Percentiles rank a stretch among this genome's conserved stretches.
These are phyloP conservation scores for Selaginella moellendorffii DNA, from an alignment of 75 land plant species.

Conservation along the genomic window DNA sequence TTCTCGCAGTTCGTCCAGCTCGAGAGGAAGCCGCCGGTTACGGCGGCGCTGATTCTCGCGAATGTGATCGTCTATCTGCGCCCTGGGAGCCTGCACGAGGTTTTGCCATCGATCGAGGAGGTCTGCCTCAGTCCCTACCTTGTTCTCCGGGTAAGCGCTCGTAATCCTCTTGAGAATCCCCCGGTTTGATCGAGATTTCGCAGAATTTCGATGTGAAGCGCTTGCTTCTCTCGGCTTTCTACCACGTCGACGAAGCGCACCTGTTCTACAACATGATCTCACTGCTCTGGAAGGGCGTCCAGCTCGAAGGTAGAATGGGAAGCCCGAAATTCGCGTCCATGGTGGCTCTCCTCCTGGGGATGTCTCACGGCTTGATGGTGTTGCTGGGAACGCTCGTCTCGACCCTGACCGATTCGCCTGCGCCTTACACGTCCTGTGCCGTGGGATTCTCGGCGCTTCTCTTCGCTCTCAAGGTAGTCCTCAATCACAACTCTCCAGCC, in stretches of 20 bases:
- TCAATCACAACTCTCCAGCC: slow-evolving; percentile 39
- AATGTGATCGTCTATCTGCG: slow-evolving; percentile 54
- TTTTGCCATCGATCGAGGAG: slow-evolving; percentile 43
- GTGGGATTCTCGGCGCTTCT: slow-evolving; percentile 92
- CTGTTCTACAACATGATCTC: slow-evolving; percentile 89
- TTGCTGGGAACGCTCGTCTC: slow-evolving; percentile 39
- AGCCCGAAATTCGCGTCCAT: slow-evolving; percentile 65
- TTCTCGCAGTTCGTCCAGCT: slow-evolving; percentile 41
- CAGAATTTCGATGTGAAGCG: slow-evolving; percentile 74
- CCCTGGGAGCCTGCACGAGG: slow-evolving; percentile 39
- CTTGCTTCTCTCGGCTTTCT: slow-evolving; percentile 64
- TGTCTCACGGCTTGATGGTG: slow-evolving; percentile 73
- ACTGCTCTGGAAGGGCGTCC: slow-evolving; percentile 86
- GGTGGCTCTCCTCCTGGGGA: slow-evolving; percentile 51
- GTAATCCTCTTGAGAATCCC: neutral
- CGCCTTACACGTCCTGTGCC: slow-evolving; percentile 46
- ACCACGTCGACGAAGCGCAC: slow-evolving; percentile 69
- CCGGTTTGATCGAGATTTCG: no score
- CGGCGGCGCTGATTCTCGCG: slow-evolving; percentile 51
- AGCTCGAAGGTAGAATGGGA: slow-evolving; percentile 71
- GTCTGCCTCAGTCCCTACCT: slow-evolving; percentile 74
- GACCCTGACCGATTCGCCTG: slow-evolving; percentile 36
- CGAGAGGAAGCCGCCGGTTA: slow-evolving; percentile 70
- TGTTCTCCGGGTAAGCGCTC: slow-evolving; percentile 44
- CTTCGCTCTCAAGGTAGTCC: slow-evolving; percentile 83